A percentile compares a stretch with the other conserved stretches of the same genome.
Conservation (phyloP, 2,329 filamentous ascomycete species). For the Pestalotiopsis sp. region DNA sequence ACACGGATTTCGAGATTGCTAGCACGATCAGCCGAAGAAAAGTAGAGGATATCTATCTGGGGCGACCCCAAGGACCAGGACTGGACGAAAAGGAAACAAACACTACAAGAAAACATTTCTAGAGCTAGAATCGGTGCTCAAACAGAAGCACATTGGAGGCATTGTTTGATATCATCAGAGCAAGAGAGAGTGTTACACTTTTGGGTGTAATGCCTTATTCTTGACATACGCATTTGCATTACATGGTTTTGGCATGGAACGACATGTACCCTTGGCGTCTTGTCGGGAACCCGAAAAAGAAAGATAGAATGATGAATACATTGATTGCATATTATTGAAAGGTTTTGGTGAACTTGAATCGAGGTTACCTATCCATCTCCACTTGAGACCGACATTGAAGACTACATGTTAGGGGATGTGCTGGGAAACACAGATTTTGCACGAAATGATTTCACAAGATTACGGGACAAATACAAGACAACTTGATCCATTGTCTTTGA, state of each 20-base stretch:
- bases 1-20: not conserved
- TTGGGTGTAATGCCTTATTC: not conserved
- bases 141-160: not conserved
- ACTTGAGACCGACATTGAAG: too few relatives aligned
- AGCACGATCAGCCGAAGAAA: not conserved
- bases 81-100: not conserved
- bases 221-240: not conserved
- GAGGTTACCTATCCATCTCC: too few relatives aligned
- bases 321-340: not conserved
- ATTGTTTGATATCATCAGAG: not conserved
- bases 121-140: not conserved
- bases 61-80: not conserved
- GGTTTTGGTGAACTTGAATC: too few relatives aligned
- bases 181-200: not conserved
- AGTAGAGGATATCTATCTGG: not conserved
- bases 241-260: not conserved
- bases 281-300: not conserved
- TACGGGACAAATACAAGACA: too few relatives aligned
- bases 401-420: too few relatives aligned
- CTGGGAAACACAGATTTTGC: too few relatives aligned
- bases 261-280: not conserved
- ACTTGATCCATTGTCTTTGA: too few relatives aligned
- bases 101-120: not conserved
- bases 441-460: too few relatives aligned
- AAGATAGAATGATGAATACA: conserved; percentile 3